phyloP scores from a whole-genome alignment of 2,329 filamentous ascomycete genomes.

The Neofusicoccum kwambonambiense region DNA sequence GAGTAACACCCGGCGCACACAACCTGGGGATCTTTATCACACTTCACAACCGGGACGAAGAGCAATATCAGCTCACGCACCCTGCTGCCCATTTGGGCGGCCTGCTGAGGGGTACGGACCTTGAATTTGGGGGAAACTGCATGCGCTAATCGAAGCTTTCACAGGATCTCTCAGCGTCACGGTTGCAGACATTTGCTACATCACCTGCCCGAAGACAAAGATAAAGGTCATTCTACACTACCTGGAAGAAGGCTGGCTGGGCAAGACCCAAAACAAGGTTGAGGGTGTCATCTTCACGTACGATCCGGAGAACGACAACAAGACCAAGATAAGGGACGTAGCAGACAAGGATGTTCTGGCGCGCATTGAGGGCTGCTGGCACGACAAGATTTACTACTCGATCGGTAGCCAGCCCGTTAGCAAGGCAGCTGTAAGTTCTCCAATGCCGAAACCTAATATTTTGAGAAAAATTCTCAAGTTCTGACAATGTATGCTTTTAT shows the following conservation, averaged over 20 bases:
- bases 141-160: not conserved
- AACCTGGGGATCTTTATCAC: constrained; percentile 96
- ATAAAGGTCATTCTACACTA: constrained; percentile 93
- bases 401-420: constrained; percentile 46
- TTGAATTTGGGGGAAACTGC: not conserved
- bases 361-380: constrained; percentile 83
- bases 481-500: not conserved
- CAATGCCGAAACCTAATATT: constrained; percentile 34
- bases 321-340: constrained; percentile 78
- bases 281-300: constrained; percentile 90
- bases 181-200: constrained; percentile 83
- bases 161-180: constrained; percentile 76
- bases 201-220: constrained; percentile 85
- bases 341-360: constrained; percentile 80
- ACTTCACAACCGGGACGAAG: constrained; percentile 73
- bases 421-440: constrained; percentile 55
- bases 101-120: constrained; percentile 63
- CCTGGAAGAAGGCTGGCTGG: constrained; percentile 91
- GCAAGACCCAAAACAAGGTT: constrained; percentile 85
- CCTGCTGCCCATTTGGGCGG: constrained; percentile 91
- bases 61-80: constrained; percentile 93
- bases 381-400: constrained; percentile 65
- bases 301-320: constrained; percentile 80
- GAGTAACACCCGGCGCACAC: constrained; percentile 86
- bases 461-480: constrained; percentile 24